phyloP scores from a whole-genome alignment of 108 stramenopile species.

The Cyclotella choctawhatcheeana region DNA sequence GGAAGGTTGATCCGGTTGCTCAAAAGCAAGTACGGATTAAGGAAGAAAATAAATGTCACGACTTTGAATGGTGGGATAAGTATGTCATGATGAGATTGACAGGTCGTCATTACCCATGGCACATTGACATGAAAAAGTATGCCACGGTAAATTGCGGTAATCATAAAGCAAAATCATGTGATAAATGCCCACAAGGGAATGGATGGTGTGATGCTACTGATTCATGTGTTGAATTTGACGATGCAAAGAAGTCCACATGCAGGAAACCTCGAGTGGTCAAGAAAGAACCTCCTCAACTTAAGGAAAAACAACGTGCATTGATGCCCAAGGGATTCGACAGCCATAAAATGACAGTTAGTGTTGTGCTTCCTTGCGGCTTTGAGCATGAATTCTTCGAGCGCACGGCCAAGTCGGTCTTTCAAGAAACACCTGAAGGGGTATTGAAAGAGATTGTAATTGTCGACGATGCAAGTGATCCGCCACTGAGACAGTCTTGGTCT shows the following conservation, averaged over 20 bases:
- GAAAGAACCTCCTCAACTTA: neutral
- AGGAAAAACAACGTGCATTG: conserved; percentile 24
- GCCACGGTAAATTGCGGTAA: conserved; percentile 40
- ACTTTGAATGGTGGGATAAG: conserved; percentile 61
- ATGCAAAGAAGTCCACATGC: conserved; percentile 11
- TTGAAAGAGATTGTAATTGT: conserved; percentile 47
- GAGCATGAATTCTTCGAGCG: conserved; percentile 45
- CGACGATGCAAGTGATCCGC: conserved; percentile 48
- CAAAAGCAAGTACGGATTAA: conserved; percentile 41
- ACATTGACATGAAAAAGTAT: conserved; percentile 44
- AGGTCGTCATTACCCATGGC: conserved; percentile 52
- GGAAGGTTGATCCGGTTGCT: conserved; percentile 47
- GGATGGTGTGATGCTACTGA: conserved; percentile 38
- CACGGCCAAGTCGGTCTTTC: conserved; percentile 38
- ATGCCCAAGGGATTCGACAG: conserved; percentile 14
- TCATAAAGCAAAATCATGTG: conserved; percentile 43
- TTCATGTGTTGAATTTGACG: conserved; percentile 20
- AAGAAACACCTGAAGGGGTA: conserved; percentile 37
- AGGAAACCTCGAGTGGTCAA: neutral
- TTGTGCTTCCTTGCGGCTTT: conserved; percentile 49
- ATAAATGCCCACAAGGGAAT: conserved; percentile 45
- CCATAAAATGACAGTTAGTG: conserved; percentile 36
- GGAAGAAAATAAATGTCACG: conserved; percentile 53
- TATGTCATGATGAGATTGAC: conserved; percentile 53
- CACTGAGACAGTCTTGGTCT: conserved; percentile 24